These are phyloP conservation scores for Curvularia spicifera DNA, from an alignment of 2,329 filamentous ascomycete genomes.

Conservation along the genomic window DNA sequence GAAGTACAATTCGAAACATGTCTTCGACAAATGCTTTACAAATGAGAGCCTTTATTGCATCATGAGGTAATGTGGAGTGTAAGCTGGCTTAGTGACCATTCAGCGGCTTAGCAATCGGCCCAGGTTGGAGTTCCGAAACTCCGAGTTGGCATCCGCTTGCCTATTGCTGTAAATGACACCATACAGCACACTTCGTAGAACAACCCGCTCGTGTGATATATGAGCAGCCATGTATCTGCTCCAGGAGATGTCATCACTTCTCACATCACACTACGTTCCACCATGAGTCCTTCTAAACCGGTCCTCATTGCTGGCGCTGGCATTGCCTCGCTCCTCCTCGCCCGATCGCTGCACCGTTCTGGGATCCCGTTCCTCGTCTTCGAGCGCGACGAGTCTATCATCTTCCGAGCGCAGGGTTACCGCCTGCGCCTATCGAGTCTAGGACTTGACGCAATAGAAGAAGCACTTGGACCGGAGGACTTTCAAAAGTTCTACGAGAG, in stretches of 20 bases:
- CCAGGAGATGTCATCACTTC: neutral
- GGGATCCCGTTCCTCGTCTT: conserved; percentile 45
- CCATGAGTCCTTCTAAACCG: conserved; percentile 44
- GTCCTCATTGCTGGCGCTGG: conserved; percentile 50
- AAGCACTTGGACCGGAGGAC: conserved; percentile 57
- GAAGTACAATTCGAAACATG: neutral
- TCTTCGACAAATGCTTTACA: neutral
- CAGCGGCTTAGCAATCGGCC: neutral
- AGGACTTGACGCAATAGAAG: conserved; percentile 67
- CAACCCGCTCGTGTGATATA: conserved; percentile 5
- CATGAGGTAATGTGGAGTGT: neutral
- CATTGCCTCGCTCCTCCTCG: conserved; percentile 42
- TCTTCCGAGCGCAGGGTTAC: conserved; percentile 68
- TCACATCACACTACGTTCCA: neutral
- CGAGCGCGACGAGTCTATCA: conserved; percentile 55
- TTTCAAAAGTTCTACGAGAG: conserved; percentile 64
- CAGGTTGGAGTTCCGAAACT: neutral
- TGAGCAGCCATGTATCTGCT: conserved; percentile 6
- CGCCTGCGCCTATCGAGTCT: conserved; percentile 63
- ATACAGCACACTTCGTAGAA: conserved; percentile 4
- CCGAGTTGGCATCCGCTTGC: neutral
- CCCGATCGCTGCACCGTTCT: conserved; percentile 36
- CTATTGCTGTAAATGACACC: neutral
- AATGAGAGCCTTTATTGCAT: neutral
- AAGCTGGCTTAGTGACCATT: neutral